Conservation (phyloP, 805 yeast species). For the Zygoascus ofunaensis region DNA sequence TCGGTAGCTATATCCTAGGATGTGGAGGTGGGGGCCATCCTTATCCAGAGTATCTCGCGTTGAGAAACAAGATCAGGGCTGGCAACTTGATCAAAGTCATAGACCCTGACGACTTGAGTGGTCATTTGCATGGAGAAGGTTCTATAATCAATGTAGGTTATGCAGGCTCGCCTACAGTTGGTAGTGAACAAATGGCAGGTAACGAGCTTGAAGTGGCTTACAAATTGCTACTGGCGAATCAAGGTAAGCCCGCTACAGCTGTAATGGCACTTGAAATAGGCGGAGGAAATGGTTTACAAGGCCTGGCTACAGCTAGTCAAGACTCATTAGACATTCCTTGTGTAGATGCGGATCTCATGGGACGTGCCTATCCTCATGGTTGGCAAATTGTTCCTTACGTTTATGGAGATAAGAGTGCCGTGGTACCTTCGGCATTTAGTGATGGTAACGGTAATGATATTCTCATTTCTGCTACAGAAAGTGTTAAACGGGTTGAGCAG, state of each 20-base stretch:
- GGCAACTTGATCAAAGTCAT: constrained; percentile 33
- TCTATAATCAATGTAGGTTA: constrained; percentile 30
- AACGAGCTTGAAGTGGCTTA: constrained; percentile 31
- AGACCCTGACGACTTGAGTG: constrained; percentile 28
- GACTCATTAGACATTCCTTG: background rate
- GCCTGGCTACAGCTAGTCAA: constrained; percentile 17
- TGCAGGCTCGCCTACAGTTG: constrained; percentile 42
- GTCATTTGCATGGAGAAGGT: constrained; percentile 18
- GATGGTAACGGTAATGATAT: constrained; percentile 37
- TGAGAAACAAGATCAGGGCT: constrained; percentile 25
- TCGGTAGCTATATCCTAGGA: constrained; percentile 42
- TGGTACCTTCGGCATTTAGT: constrained; percentile 16
- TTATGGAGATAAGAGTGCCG: constrained; percentile 1
- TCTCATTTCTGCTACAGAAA: background rate
- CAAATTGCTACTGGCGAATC: constrained; percentile 19
- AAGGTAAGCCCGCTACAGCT: constrained; percentile 9
- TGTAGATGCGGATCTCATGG: constrained; percentile 8
- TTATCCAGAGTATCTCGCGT: constrained; percentile 32
- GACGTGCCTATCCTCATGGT: constrained; percentile 6
- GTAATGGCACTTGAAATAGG: constrained; percentile 24
- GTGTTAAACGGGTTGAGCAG: constrained; percentile 31
- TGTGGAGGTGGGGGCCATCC: constrained; percentile 48
- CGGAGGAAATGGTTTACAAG: constrained; percentile 25
- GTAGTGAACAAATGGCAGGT: constrained; percentile 34
- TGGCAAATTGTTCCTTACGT: constrained; percentile 3